These are phyloP conservation scores for Monoraphidium neglectum DNA, from an alignment of 139 green algal species.

Conservation along the genomic window DNA sequence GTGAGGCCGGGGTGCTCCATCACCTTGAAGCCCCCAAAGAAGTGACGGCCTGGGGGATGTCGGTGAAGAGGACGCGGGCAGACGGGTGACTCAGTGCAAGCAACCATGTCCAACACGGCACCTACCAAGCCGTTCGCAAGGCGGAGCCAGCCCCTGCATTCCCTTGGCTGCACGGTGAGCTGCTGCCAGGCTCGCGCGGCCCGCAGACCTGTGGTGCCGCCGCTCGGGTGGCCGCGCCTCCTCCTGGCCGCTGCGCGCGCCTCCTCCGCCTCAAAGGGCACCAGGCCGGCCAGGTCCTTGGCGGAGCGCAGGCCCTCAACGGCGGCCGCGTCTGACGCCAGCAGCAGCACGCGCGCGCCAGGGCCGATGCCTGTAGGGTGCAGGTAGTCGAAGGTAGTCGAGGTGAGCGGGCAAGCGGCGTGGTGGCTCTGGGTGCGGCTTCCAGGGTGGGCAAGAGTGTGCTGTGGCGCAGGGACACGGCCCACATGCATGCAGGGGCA, in stretches of 20 bases:
- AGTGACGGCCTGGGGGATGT: conserved; percentile 39
- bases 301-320: conserved; percentile 13
- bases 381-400: not conserved
- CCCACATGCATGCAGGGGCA: too few relatives aligned
- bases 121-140: too few relatives aligned
- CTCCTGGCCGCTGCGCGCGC: conserved; percentile 32
- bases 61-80: not conserved
- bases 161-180: not conserved
- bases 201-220: not conserved
- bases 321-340: conserved; percentile 25
- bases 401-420: too few relatives aligned
- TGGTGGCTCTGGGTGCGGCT: too few relatives aligned
- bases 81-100: too few relatives aligned
- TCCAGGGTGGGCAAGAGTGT: too few relatives aligned
- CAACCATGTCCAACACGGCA: too few relatives aligned
- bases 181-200: not conserved
- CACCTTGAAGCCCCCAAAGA: conserved; percentile 27
- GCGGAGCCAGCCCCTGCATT: too few relatives aligned
- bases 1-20: not conserved
- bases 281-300: conserved; percentile 35
- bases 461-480: too few relatives aligned
- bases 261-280: conserved; percentile 68
- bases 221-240: not conserved
- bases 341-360: not conserved
- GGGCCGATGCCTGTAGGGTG: conserved; percentile 17